A percentile compares a stretch with the other conserved stretches of the same genome.
Conservation (phyloP, 768 basidiomycete genomes). For the Calocera cornea region DNA sequence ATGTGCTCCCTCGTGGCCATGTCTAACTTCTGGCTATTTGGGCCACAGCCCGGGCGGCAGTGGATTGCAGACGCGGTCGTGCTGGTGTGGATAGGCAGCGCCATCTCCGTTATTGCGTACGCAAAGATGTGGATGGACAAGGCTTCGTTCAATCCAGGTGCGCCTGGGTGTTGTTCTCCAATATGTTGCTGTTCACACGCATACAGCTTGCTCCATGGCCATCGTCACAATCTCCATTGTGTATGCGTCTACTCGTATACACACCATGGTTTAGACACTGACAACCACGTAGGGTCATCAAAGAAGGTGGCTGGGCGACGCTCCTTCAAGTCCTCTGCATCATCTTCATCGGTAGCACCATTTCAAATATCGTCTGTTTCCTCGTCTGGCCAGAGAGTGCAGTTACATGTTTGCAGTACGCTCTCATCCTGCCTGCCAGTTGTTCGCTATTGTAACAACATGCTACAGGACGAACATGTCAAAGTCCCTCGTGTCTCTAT, state of each 20-base stretch:
- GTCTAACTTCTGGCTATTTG: slow-evolving; percentile 66
- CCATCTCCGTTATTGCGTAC: slow-evolving; percentile 75
- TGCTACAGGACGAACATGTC: slow-evolving; percentile 48
- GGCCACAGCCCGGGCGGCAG: slow-evolving; percentile 53
- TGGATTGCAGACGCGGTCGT: slow-evolving; percentile 61
- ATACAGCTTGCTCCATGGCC: slow-evolving; percentile 67
- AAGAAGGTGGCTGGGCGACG: slow-evolving; percentile 70
- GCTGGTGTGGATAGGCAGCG: slow-evolving; percentile 69
- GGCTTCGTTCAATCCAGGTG: slow-evolving; percentile 80
- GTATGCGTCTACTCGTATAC: slow-evolving; percentile 30
- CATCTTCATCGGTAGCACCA: slow-evolving; percentile 56
- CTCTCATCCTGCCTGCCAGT: neutral
- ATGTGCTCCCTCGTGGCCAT: slow-evolving; percentile 64
- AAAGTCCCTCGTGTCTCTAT: slow-evolving; percentile 74
- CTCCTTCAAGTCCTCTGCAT: slow-evolving; percentile 65
- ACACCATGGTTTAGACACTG: neutral
- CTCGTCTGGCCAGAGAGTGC: slow-evolving; percentile 71
- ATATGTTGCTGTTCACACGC: neutral
- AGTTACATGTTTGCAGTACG: slow-evolving; percentile 56
- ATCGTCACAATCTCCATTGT: slow-evolving; percentile 74
- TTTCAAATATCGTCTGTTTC: slow-evolving; percentile 78
- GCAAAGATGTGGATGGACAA: slow-evolving; percentile 84
- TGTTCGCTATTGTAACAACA: neutral
- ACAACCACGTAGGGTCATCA: slow-evolving; percentile 45
- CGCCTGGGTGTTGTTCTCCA: neutral